Evolutionary conservation across 1,284 basidiomycete genomes (phyloP).

Genomic region (Malassezia obtusa): DNA sequence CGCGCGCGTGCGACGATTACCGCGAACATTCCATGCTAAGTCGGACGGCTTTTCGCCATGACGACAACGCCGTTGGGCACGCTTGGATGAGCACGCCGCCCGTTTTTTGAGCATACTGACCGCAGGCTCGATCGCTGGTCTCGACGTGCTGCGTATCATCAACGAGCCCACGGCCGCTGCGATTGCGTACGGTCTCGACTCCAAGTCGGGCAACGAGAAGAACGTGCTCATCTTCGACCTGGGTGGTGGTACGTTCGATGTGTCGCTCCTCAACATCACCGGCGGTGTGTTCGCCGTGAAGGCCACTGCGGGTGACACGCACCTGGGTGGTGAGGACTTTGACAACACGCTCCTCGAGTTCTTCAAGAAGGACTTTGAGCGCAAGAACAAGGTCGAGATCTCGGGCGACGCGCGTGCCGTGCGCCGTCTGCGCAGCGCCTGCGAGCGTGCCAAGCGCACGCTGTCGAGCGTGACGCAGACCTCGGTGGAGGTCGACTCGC

Average conservation of each 20-base stretch:
- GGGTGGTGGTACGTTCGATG: conserved; percentile 75
- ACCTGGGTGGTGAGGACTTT: conserved; percentile 80
- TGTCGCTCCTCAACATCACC: conserved; percentile 58
- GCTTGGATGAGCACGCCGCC: conserved; percentile 10
- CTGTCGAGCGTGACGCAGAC: conserved; percentile 96
- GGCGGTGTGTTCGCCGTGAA: conserved; percentile 61
- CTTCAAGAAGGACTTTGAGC: conserved; percentile 63
- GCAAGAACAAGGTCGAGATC: conserved; percentile 72
- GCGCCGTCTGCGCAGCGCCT: conserved; percentile 85
- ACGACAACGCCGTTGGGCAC: conserved; percentile 14
- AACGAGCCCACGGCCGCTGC: conserved; percentile 56
- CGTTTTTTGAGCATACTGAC: conserved; percentile 9
- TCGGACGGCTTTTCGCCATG: conserved; percentile 20
- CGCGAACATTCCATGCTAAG: conserved; percentile 47
- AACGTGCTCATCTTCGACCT: conserved; percentile 99
- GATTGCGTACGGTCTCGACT: conserved; percentile 55
- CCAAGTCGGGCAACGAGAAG: conserved; percentile 57
- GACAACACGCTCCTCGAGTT: conserved; percentile 93
- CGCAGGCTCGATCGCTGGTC: conserved; percentile 56
- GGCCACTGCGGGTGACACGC: conserved; percentile 56
- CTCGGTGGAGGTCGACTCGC: conserved; percentile 95
- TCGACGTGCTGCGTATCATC: conserved; percentile 62
- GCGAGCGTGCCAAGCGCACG: conserved; percentile 98
- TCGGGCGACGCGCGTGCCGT: conserved; percentile 89
- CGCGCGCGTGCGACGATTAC: conserved; percentile 38